Evolutionary conservation across 805 yeast genomes (phyloP), one percentile per base, ranked within the genome.

Genomic region (Lachancea sp.): DNA sequence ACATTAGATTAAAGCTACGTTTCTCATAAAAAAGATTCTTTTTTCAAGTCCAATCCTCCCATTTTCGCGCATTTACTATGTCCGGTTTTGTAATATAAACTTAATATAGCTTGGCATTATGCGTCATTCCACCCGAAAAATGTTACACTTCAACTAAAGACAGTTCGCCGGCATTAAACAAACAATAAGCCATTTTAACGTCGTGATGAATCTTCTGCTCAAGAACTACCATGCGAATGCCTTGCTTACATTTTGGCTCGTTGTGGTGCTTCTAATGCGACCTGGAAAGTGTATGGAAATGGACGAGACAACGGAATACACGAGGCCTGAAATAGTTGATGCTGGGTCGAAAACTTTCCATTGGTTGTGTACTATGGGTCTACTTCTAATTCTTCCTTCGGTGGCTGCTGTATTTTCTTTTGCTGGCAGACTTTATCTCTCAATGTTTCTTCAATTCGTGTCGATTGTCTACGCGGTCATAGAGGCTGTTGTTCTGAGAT

Each of bases 271-370:
- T 9, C 25, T 34, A 9, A 3, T 19, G 17, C 9, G 8, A 12
- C 31, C 23, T 9, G 31, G 8, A 18, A 26, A 18, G 18, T 28
- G 39, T 13, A 63, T 63, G 68, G 60, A 54, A 16, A 57, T 58
- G 56, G 69, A 60, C 23, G 49, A 51, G 26, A 50, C 51, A 2
- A 62, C 54, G 5, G 63, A 55, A 8, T 59, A 47, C 25, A 56
- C 68, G 2, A 54, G 58, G 17, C 71, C 71, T 17, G 55, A 63
- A 21, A 65, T 67, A 35, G 57, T 67, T 8, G 64, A 74, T 42
- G 74, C 78, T 6, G 69, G 65, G 2, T 64, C 77, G 6, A 78
- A 76, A 50, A 64, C 81, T 0, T 68, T 78, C 55, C 90, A 83
- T 53, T 83, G 87, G 87, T 54, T 81, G 15, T 34, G 69, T 16